A percentile compares a stretch with the other conserved stretches of the same genome.
These are phyloP conservation scores for Penicillium sp. DNA, from an alignment of 2,329 filamentous ascomycete species.

Conservation along the genomic window DNA sequence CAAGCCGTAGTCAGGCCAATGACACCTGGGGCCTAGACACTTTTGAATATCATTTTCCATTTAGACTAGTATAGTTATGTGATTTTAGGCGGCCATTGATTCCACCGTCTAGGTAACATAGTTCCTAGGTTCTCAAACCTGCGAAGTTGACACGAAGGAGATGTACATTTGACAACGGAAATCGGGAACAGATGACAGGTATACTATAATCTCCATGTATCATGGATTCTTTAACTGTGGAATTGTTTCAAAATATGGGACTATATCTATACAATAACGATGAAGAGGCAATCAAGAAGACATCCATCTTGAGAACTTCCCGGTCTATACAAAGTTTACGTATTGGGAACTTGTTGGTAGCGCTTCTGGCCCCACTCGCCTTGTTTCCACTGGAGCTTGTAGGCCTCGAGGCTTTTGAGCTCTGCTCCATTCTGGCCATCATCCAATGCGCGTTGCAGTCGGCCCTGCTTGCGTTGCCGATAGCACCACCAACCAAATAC, in stretches of 20 bases:
- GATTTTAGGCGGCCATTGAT: no score
- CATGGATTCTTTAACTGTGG: no score
- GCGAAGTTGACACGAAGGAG: no score
- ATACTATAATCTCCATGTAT: no score
- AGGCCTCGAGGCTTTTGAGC: conserved; percentile 11
- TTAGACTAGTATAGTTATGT: no score
- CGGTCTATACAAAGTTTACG: background rate
- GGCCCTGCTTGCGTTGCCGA: conserved; percentile 19
- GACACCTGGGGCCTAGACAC: no score
- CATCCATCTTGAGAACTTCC: background rate
- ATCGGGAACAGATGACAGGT: no score
- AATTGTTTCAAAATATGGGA: background rate
- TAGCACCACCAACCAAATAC: conserved; percentile 14
- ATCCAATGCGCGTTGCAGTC: conserved; percentile 20
- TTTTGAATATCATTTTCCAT: no score
- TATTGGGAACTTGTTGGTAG: conserved; percentile 19
- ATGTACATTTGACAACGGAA: no score
- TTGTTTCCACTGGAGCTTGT: conserved; percentile 18
- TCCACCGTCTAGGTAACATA: no score
- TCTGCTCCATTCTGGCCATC: conserved; percentile 14
- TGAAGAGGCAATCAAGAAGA: background rate
- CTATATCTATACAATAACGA: no score
- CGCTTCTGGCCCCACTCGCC: conserved; percentile 18
- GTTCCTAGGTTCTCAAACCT: no score
- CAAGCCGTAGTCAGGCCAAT: background rate